Percentiles rank a stretch among this genome's conserved stretches.
Evolutionary conservation across 768 basidiomycete genomes (phyloP).

Genomic region (Serendipita indica): DNA sequence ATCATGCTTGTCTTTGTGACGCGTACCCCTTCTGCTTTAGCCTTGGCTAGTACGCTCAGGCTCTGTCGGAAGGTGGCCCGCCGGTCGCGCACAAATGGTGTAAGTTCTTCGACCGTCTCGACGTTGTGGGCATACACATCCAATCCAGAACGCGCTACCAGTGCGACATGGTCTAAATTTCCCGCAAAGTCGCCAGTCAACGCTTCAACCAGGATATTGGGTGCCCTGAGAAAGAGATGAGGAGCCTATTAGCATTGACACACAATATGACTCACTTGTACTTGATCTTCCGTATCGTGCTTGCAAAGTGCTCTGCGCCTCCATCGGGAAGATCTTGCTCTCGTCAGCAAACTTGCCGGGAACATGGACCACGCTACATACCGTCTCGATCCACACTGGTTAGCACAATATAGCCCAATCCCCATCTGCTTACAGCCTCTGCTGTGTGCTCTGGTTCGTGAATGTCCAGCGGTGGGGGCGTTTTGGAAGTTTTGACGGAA

Average conservation of each 20-base stretch:
- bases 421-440: conserved; percentile 96
- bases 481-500: conserved; percentile 82
- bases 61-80: conserved; percentile 83
- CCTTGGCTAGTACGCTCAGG: conserved; percentile 62
- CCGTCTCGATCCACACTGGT: conserved; percentile 96
- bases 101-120: conserved; percentile 88
- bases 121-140: conserved; percentile 98
- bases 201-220: conserved; percentile 91
- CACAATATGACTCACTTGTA: conserved; percentile 47
- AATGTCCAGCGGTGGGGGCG: conserved; percentile 81
- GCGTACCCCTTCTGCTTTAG: conserved; percentile 68
- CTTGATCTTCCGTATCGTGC: conserved; percentile 90
- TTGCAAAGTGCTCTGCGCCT: conserved; percentile 86
- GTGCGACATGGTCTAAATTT: conserved; percentile 51
- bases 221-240: conserved; percentile 42
- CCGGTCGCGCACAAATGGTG: conserved; percentile 89
- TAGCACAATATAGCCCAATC: conserved; percentile 91
- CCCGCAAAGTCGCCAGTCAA: conserved; percentile 91
- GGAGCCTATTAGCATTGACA: not conserved
- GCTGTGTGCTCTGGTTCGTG: conserved; percentile 98
- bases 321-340: conserved; percentile 77
- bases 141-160: conserved; percentile 82
- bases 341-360: not conserved
- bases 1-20: conserved; percentile 98
- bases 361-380: conserved; percentile 24